A percentile compares a stretch with the other conserved stretches of the same genome.
Conservation (phyloP, 768 basidiomycete genomes). For the Suillus tomentosus region DNA sequence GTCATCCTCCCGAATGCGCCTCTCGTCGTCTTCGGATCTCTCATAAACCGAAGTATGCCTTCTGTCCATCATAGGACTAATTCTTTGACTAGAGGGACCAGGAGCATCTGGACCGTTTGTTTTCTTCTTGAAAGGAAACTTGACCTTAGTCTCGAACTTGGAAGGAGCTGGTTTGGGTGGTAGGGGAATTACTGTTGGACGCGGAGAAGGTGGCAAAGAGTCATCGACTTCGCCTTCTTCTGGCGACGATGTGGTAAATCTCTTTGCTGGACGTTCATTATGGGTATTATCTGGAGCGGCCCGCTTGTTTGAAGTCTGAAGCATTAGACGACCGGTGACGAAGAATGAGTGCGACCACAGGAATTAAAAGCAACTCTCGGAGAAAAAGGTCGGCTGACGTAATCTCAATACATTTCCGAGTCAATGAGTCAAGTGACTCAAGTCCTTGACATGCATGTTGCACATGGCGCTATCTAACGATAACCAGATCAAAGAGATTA, state of each 20-base stretch:
- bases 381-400: slow-evolving; percentile 19
- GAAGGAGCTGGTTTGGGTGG: slow-evolving; percentile 38
- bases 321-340: slow-evolving; percentile 9
- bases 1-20: slow-evolving; percentile 42
- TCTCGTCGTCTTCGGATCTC: slow-evolving; percentile 48
- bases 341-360: neutral
- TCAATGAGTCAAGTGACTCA: neutral
- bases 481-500: slow-evolving; percentile 27
- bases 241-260: slow-evolving; percentile 59
- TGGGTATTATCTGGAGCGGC: slow-evolving; percentile 56
- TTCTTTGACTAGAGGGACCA: slow-evolving; percentile 24
- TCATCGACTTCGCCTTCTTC: slow-evolving; percentile 87
- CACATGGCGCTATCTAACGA: neutral
- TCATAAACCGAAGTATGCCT: slow-evolving; percentile 34
- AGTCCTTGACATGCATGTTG: neutral
- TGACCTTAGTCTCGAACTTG: slow-evolving; percentile 50
- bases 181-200: slow-evolving; percentile 21
- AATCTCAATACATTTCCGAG: slow-evolving; percentile 6
- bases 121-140: slow-evolving; percentile 75
- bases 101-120: slow-evolving; percentile 36
- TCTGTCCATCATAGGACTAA: slow-evolving; percentile 21
- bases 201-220: slow-evolving; percentile 26
- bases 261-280: slow-evolving; percentile 53
- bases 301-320: slow-evolving; percentile 48
- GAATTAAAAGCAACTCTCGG: slow-evolving; percentile 1